Base-by-base conservation (phyloP, 805 yeast species). In the Kluyveromyces siamensis region DNA sequence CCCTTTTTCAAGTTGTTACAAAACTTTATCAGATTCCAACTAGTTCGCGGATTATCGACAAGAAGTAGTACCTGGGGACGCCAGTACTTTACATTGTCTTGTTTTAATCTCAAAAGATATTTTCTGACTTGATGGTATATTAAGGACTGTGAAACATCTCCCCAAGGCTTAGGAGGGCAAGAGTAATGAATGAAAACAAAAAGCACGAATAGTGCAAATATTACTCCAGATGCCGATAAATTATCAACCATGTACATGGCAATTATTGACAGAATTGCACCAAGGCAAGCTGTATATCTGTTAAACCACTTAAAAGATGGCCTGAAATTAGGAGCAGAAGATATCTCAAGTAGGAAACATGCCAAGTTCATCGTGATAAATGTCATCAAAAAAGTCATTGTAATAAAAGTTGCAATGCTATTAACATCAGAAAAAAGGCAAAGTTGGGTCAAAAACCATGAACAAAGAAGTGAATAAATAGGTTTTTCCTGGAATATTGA, bases 171-270 rank as follows among this genome's bases (percentile, higher is more conserved):
- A 6, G 99, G 97, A 1, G 97, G 96, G 10, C 96, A 85, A 45
- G 80, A 76, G 60, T 89, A 88, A 63, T 93, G 98, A 54, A 93
- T 93, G 47, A 85, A 64, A 41, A 88, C 61, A 56, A 93, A 85
- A 40, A 93, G 68, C 16, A 82, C 70, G 38, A 80, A 63, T 57
- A 89, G 72, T 48, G 83, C 78, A 10, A 83, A 67, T 27, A 89
- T 77, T 25, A 90, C 83, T 33, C 83, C 73, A 2, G 87, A 73
- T 0, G 99, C 98, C 2, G 95, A 86, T 14, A 84, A 59, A 36
- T 96, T 95, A 69, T 93, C 99, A 4, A 95, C 96, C 40, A 89
- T 81, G 59, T 88, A 86, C 99, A 93, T 93, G 1, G 97, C 96
- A 3, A 77, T 65, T 6, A 84, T 73, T 43, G 95, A 85, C 0